Evolutionary conservation across 202 grass and related monocot species (phyloP), one percentile per base, ranked within the genome.

Genomic region (Setaria italica): DNA sequence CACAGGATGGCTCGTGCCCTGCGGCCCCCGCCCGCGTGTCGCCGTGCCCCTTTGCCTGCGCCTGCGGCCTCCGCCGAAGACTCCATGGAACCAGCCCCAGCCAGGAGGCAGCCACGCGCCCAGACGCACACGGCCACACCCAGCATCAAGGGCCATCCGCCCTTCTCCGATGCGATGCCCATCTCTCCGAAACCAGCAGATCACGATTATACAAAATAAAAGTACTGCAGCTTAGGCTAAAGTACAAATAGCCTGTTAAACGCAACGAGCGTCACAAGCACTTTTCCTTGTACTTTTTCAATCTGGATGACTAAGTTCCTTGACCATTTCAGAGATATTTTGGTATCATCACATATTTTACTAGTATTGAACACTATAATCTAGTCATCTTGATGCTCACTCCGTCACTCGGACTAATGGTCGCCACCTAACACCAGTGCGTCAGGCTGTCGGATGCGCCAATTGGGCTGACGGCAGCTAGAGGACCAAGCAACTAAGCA

Each of bases 1-100:
- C 83, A 79, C 80, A 58, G 46, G 55, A 1, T 77, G 34, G 78
- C 57, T 34, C 74, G 74, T 84, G 74, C 43, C 30, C 8, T 7
- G 5, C 8, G n/a, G 1, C 77, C 14, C 15, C 2, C 12, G 1
- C 15, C 20, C 49, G 7, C 17, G 12, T 74, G 62, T 57, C 11
- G 19, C 7, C 3, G 30, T 72, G 77, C 53, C 78, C 37, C 1
- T 57, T 48, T 6, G 74, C 50, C 45, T 34, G 48, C 60, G 63
- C 37, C 16, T n/a, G 62, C 42, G 33, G 69, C 43, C 70, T 20
- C 42, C 37, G 11, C 11, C 33, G 50, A 17, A 3, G 16, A 11
- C 53, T 45, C 53, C 3, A 3, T 3, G 11, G 13, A 11, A 7
- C 33, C 55, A 8, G n/a, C 16, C 25, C 25, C 25, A 41, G 37